Percentiles rank a stretch among this genome's conserved stretches.
These are phyloP conservation scores for Blastobotrys petasosporus DNA, from an alignment of 1,139 yeast genomes.

Conservation along the genomic window DNA sequence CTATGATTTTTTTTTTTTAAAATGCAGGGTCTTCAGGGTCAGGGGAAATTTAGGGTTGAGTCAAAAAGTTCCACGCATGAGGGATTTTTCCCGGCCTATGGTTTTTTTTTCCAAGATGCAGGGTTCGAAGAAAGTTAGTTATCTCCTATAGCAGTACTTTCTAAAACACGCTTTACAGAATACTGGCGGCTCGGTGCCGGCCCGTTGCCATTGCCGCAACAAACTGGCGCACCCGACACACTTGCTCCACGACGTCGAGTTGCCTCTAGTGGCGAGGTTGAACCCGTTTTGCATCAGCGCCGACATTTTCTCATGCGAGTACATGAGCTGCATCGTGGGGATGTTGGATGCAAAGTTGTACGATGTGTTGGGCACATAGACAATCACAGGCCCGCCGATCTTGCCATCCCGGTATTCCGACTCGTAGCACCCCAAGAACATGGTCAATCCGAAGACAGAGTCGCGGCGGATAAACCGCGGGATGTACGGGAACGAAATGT, in stretches of 20 bases:
- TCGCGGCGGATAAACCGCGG: conserved; percentile 42
- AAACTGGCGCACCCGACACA: conserved; percentile 89
- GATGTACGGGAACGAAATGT: conserved; percentile 67
- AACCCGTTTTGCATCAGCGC: conserved; percentile 73
- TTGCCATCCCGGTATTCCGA: conserved; percentile 6
- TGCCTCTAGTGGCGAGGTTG: conserved; percentile 66
- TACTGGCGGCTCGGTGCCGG: conserved; percentile 50
- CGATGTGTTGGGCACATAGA: conserved; percentile 74
- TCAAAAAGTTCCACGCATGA: too few relatives aligned
- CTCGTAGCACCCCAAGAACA: conserved; percentile 77
- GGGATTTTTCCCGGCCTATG: too few relatives aligned
- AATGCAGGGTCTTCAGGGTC: too few relatives aligned
- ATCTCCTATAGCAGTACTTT: conserved; percentile 51
- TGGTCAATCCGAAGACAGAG: conserved; percentile 38
- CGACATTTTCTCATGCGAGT: conserved; percentile 52
- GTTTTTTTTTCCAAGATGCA: too few relatives aligned
- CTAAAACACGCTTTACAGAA: conserved; percentile 71
- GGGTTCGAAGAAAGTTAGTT: not conserved
- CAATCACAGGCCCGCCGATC: conserved; percentile 62
- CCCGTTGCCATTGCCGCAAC: conserved; percentile 73
- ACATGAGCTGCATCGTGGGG: conserved; percentile 66
- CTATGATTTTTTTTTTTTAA: not conserved
- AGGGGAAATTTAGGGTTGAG: too few relatives aligned
- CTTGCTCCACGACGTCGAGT: conserved; percentile 64
- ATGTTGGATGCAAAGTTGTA: conserved; percentile 63